These are phyloP conservation scores for Exophiala mesophila DNA, from an alignment of 2,329 filamentous ascomycete species.

Conservation along the genomic window DNA sequence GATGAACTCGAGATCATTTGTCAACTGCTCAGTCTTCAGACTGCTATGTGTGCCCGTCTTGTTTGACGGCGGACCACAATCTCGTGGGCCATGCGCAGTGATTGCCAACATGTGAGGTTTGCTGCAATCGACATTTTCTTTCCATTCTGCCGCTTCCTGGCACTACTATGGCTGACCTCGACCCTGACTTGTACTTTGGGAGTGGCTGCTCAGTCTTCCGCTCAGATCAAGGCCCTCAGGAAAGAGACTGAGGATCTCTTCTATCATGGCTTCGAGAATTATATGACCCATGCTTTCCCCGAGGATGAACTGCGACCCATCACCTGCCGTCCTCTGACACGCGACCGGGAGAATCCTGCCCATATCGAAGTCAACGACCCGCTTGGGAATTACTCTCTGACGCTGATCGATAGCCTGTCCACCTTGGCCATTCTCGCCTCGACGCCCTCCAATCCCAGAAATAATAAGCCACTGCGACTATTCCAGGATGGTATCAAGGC, in stretches of 20 bases:
- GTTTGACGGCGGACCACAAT: not conserved
- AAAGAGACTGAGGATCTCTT: conserved; percentile 66
- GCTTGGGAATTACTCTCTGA: conserved; percentile 93
- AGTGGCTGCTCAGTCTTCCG: conserved; percentile 17
- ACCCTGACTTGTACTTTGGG: conserved; percentile 12
- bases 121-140: conserved; percentile 8
- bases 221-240: conserved; percentile 27
- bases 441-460: conserved; percentile 51
- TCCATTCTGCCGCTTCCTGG: not conserved
- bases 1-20: too few species aligned
- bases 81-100: conserved; percentile 21
- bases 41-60: not conserved
- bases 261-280: conserved; percentile 94
- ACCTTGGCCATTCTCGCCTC: conserved; percentile 90
- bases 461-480: conserved; percentile 59
- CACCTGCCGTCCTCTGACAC: conserved; percentile 75
- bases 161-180: conserved; percentile 10
- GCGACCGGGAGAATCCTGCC: conserved; percentile 71
- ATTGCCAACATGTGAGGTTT: conserved; percentile 17
- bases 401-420: conserved; percentile 89
- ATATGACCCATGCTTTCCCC: conserved; percentile 89
- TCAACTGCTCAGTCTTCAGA: not conserved
- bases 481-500: conserved; percentile 77
- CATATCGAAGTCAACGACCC: conserved; percentile 91
- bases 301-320: conserved; percentile 92